Evolutionary conservation across 805 yeast species (phyloP).

Genomic region (Tetrapisispora phaffii): DNA sequence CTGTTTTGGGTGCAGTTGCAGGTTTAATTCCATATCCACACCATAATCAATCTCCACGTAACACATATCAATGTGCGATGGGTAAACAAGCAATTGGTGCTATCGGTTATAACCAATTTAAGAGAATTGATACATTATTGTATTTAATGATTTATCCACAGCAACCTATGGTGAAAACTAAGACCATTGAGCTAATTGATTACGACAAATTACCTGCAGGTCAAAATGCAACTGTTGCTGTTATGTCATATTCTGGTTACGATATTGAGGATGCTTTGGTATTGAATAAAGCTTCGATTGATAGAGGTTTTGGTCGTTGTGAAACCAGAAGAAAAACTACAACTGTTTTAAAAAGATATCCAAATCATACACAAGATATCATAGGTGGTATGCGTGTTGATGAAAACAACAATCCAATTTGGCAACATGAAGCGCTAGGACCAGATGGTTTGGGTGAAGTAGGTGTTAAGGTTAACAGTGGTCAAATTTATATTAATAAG

Average conservation of each 20-base stretch:
- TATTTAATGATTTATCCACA: constrained; percentile 98
- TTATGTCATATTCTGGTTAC: constrained; percentile 97
- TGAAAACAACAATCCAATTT: constrained; percentile 69
- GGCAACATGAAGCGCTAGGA: constrained; percentile 79
- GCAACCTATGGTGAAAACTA: constrained; percentile 98
- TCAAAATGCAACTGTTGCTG: constrained; percentile 97
- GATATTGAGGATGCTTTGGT: constrained; percentile 99
- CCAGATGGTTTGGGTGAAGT: constrained; percentile 96
- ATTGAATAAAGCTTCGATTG: constrained; percentile 83
- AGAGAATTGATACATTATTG: constrained; percentile 86
- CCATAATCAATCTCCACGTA: constrained; percentile 98
- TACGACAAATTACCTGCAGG: constrained; percentile 98
- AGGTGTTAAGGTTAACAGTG: constrained; percentile 81
- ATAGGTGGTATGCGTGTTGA: constrained; percentile 87
- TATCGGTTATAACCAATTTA: constrained; percentile 91
- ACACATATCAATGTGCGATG: constrained; percentile 98
- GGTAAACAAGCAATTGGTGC: constrained; percentile 99
- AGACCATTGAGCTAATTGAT: constrained; percentile 88
- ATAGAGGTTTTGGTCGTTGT: constrained; percentile 96
- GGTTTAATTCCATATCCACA: constrained; percentile 99
- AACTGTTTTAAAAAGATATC: constrained; percentile 78
- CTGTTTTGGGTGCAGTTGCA: constrained; percentile 97
- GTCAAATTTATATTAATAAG: constrained; percentile 90
- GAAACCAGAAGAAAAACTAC: constrained; percentile 91
- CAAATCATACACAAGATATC: constrained; percentile 87